phyloP scores from a whole-genome alignment of 768 basidiomycete species.

The Steccherinum ochraceum region DNA sequence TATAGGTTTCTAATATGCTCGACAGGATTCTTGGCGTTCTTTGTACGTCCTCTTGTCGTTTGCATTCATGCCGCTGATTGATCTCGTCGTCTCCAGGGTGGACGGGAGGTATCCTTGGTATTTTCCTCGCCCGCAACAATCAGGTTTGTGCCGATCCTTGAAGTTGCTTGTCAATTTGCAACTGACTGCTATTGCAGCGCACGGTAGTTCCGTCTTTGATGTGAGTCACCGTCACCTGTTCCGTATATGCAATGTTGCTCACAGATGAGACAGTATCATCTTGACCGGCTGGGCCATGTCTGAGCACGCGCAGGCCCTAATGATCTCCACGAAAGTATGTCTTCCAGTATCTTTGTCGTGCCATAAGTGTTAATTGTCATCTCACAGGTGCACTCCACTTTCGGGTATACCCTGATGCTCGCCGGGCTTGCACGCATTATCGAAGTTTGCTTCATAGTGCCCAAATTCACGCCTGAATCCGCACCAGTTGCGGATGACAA shows the following conservation, averaged over 20 bases:
- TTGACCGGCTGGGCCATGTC: conserved; percentile 95
- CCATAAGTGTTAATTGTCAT: conserved; percentile 2
- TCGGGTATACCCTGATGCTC: conserved; percentile 81
- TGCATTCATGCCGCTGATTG: background rate
- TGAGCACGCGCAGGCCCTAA: conserved; percentile 77
- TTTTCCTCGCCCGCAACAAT: conserved; percentile 73
- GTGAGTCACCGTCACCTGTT: conserved; percentile 33
- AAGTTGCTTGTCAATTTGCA: too few species aligned
- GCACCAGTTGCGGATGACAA: conserved; percentile 38
- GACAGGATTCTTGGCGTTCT: conserved; percentile 64
- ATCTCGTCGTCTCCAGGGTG: conserved; percentile 54
- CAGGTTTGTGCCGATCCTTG: conserved; percentile 54
- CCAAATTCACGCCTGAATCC: conserved; percentile 26
- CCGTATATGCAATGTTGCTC: background rate
- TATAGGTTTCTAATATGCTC: conserved; percentile 3
- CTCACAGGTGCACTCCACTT: conserved; percentile 68
- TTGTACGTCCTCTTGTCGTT: conserved; percentile 37
- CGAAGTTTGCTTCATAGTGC: conserved; percentile 75
- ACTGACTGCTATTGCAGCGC: too few species aligned
- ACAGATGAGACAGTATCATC: conserved; percentile 49
- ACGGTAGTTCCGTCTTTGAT: conserved; percentile 78
- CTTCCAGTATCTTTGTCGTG: background rate
- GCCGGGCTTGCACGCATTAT: conserved; percentile 77
- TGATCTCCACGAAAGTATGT: conserved; percentile 73
- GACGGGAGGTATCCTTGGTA: conserved; percentile 86